Evolutionary conservation across 495 filamentous ascomycete species (phyloP).

Genomic region (Xylaria flabelliformis): DNA sequence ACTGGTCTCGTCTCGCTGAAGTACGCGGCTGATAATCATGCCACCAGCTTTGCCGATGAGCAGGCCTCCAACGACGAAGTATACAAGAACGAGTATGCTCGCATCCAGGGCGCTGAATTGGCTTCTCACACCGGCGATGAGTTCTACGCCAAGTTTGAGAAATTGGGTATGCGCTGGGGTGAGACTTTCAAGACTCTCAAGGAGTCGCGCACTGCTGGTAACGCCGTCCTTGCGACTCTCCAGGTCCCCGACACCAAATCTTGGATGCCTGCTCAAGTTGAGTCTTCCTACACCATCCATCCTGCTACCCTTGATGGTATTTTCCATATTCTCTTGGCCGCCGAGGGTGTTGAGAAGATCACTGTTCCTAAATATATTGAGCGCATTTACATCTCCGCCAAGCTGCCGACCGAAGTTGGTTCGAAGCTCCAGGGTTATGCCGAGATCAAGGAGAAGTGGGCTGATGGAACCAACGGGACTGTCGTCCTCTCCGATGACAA

Average conservation of each 20-base stretch:
- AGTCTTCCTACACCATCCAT: slow-evolving; percentile 50
- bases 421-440: slow-evolving; percentile 34
- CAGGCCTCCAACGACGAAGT: slow-evolving; percentile 29
- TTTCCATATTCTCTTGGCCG: slow-evolving; percentile 41
- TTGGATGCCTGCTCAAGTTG: slow-evolving; percentile 46
- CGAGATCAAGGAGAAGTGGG: slow-evolving; percentile 36
- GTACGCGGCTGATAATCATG: slow-evolving; percentile 31
- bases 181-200: slow-evolving; percentile 38
- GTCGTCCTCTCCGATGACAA: slow-evolving; percentile 37
- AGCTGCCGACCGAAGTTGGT: slow-evolving; percentile 32
- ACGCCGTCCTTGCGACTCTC: slow-evolving; percentile 33
- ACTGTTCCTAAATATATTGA: slow-evolving; percentile 42
- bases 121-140: slow-evolving; percentile 29
- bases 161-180: slow-evolving; percentile 43
- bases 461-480: slow-evolving; percentile 37
- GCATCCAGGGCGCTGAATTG: slow-evolving; percentile 24
- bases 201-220: slow-evolving; percentile 31
- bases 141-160: slow-evolving; percentile 37
- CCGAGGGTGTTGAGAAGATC: slow-evolving; percentile 33
- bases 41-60: slow-evolving; percentile 32
- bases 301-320: slow-evolving; percentile 48
- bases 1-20: slow-evolving; percentile 42
- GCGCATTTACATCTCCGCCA: slow-evolving; percentile 36
- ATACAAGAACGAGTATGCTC: slow-evolving; percentile 35
- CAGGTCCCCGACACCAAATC: slow-evolving; percentile 44